A percentile compares a stretch with the other conserved stretches of the same genome.
phyloP scores from a whole-genome alignment of 2,329 filamentous ascomycete species.

The Coniosporium tulheliwenetii region DNA sequence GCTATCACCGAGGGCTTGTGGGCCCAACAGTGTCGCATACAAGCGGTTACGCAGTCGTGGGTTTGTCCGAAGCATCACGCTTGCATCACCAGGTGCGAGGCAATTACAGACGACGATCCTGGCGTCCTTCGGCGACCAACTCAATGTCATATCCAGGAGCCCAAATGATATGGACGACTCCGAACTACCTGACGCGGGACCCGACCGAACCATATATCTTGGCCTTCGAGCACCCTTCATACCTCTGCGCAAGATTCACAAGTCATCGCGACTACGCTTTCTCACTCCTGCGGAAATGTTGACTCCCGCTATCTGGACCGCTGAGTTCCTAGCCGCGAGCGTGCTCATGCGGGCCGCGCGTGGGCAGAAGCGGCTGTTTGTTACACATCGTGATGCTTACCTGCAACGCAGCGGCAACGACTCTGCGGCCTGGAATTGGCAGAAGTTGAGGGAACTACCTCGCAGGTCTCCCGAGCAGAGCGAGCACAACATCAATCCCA shows the following conservation, averaged over 20 bases:
- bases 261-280: slow-evolving; percentile 56
- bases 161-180: slow-evolving; percentile 12
- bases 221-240: slow-evolving; percentile 55
- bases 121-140: slow-evolving; percentile 34
- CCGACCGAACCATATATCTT: slow-evolving; percentile 26
- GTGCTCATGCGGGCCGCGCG: slow-evolving; percentile 58
- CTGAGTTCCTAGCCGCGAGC: slow-evolving; percentile 51
- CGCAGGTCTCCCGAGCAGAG: slow-evolving; percentile 35
- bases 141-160: too few species aligned
- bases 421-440: slow-evolving; percentile 51
- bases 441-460: slow-evolving; percentile 46
- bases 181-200: slow-evolving; percentile 9
- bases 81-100: slow-evolving; percentile 48
- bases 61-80: slow-evolving; percentile 46
- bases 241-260: slow-evolving; percentile 62
- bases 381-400: slow-evolving; percentile 63
- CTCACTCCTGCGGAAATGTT: slow-evolving; percentile 57
- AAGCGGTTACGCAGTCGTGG: slow-evolving; percentile 61
- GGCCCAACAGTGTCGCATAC: slow-evolving; percentile 45
- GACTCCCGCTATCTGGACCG: slow-evolving; percentile 55
- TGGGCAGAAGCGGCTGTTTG: slow-evolving; percentile 48
- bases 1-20: slow-evolving; percentile 54
- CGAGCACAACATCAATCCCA: slow-evolving; percentile 13
- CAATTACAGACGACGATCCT: slow-evolving; percentile 51
- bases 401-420: slow-evolving; percentile 41